Evolutionary conservation across 306 rosid species (phyloP), one percentile per base, ranked within the genome.

Genomic region (Gillenia trifoliata): DNA sequence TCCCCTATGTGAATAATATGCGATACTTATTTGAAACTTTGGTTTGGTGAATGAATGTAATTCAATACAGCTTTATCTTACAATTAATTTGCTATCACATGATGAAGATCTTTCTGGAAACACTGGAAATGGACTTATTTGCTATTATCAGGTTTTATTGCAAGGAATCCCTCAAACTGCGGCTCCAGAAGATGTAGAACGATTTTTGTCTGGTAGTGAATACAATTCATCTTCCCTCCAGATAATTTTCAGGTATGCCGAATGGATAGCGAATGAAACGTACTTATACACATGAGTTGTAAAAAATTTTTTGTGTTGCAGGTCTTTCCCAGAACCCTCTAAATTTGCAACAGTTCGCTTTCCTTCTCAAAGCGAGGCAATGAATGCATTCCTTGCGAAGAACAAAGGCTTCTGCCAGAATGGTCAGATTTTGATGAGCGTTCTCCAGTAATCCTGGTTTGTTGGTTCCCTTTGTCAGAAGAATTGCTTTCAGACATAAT

Each of bases 361-460:
- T 78, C 84, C 43, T 5, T 83, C 92, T 8, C 84, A 81, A 78
- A 81, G 67, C 15, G 85, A 90, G 77, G 99, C 99, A 40, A 85
- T 83, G 90, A 85, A 82, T 70, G 90, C 89, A 36, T 86, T 81
- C 73, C 84, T 95, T 25, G 8, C 74, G 22, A 92, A 87, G 85
- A 95, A 89, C 85, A 84, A 84, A 59, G 84, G 88, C 26, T 85
- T 77, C 76, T 87, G 95, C 79, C 84, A 29, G 11, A 90, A 92
- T 82, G 80, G 38, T 82, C 88, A 82, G 82, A 22, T 95, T 64
- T 70, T 3, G 36, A 5, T 90, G 68, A 85, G 81, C 11, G 90
- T 92, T 86, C 92, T 95, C 61, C 96, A 87, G 83, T 92, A 81
- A 77, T n/a, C 56, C 59, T 72, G 36, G 29, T 52, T 41, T 71